These are phyloP conservation scores for Byssochlamys sp. DNA, from an alignment of 2,329 filamentous ascomycete genomes.

Conservation along the genomic window DNA sequence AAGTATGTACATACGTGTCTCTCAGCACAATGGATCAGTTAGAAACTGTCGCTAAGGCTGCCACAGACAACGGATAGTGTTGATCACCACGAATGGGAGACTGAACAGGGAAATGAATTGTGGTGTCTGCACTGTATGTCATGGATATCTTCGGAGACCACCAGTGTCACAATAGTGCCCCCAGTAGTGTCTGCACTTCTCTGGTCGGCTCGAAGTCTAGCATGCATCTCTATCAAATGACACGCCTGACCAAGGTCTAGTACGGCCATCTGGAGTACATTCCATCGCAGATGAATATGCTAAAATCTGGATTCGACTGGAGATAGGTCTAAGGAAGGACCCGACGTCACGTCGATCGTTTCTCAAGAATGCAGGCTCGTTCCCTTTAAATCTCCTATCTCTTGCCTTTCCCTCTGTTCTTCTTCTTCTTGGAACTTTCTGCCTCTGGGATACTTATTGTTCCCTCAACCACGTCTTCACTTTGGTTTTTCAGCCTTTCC, in stretches of 20 bases:
- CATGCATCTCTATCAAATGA: not conserved
- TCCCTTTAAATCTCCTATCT: constrained; percentile 1
- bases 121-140: no score
- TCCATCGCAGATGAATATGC: not conserved
- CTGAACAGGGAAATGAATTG: no score
- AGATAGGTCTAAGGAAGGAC: not conserved
- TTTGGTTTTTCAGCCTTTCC: constrained; percentile 63
- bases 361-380: not conserved
- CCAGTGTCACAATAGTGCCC: no score
- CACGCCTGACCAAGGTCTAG: not conserved
- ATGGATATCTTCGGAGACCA: no score
- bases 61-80: no score
- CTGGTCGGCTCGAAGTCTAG: no score
- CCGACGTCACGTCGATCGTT: not conserved
- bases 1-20: not conserved
- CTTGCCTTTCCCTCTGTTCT: constrained; percentile 31
- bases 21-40: no score
- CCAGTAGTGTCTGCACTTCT: not conserved
- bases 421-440: constrained; percentile 37
- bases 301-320: not conserved
- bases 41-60: no score
- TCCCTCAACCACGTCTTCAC: constrained; percentile 66
- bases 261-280: not conserved
- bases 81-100: no score
- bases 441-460: constrained; percentile 56